Conservation (phyloP, 352 stramenopile species). For the Globisporangium paroecandrum region DNA sequence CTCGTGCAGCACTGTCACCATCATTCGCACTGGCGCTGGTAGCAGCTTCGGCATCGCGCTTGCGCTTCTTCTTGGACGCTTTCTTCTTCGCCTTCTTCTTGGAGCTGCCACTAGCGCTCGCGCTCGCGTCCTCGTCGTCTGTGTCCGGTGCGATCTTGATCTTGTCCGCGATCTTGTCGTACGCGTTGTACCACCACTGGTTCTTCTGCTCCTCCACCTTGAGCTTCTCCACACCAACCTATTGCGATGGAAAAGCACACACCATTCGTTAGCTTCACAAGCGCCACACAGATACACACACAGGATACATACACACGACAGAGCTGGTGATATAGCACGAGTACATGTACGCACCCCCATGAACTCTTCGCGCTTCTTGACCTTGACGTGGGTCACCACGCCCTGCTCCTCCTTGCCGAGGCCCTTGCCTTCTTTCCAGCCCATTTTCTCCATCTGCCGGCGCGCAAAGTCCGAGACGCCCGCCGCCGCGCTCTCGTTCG, state of each 20-base stretch:
- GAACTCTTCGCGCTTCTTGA: slow-evolving; percentile 92
- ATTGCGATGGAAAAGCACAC: background rate
- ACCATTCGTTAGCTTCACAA: background rate
- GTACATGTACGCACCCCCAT: slow-evolving; percentile 45
- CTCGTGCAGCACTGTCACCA: slow-evolving; percentile 25
- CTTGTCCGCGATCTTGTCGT: slow-evolving; percentile 84
- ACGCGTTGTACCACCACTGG: slow-evolving; percentile 89
- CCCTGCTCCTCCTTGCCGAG: slow-evolving; percentile 95
- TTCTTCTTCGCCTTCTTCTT: slow-evolving; percentile 56
- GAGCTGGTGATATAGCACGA: background rate
- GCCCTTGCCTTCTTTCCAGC: slow-evolving; percentile 94
- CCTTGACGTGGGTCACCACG: slow-evolving; percentile 91
- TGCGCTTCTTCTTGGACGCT: slow-evolving; percentile 37
- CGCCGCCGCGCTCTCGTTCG: slow-evolving; percentile 68
- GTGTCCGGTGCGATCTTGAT: slow-evolving; percentile 76
- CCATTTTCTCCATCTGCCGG: slow-evolving; percentile 94
- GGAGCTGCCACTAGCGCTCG: slow-evolving; percentile 33
- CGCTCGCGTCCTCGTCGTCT: slow-evolving; percentile 39
- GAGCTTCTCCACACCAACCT: slow-evolving; percentile 79
- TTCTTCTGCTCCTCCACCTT: slow-evolving; percentile 61
- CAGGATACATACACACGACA: background rate
- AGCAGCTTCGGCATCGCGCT: slow-evolving; percentile 16
- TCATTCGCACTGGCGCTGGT: slow-evolving; percentile 15
- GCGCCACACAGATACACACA: background rate
- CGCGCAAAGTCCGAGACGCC: slow-evolving; percentile 77